Base-by-base conservation (phyloP, 202 grass and related monocot species). In the Carex arenaria region DNA sequence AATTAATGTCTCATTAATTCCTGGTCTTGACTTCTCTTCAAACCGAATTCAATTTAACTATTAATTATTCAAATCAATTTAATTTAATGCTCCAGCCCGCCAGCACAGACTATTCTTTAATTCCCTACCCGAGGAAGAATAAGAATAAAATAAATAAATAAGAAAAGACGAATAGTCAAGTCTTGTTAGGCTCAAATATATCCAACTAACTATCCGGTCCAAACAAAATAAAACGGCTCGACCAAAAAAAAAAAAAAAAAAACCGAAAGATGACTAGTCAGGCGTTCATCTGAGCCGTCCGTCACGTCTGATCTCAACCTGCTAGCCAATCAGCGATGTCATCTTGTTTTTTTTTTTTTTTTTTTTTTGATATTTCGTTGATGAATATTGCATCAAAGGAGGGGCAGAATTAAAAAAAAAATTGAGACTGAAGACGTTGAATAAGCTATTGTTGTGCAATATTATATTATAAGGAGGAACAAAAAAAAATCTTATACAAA, bases 1-100 rank as follows among this genome's bases (percentile, higher is more conserved):
- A 45, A 80, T 67, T 68, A 68, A 67, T 82, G 12, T 36, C 13
- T 68, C 31, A 68, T 82, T 82, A 81, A 65, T 82, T 67, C 80
- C 62, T 38, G 47, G 40, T 64, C 61, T 68, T 66, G 43, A 56
- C 62, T 53, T 82, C 61, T 52, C 80, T 67, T 82, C 62, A 82
- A 82, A 52, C 62, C 13, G 47, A 15, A 18, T 80, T 80, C 32
- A 80, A 80, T 64, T 42, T 62, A 74, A 80, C 56, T 61, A 80
- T 80, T 80, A 42, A 63, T 45, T 80, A 64, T 64, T 64, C 57
- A 80, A 63, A 42, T 34, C 42, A 31, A 36, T 32, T 32, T 32
- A 32, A 51, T 82, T 74, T 67, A 66, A 66, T 66, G 43, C 61
- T 45, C 62, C 4, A 18, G 42, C 43, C 18, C 31, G 61, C 59